Evolutionary conservation across 1,139 yeast genomes (phyloP).

Genomic region (Pichia sorboxylosa): DNA sequence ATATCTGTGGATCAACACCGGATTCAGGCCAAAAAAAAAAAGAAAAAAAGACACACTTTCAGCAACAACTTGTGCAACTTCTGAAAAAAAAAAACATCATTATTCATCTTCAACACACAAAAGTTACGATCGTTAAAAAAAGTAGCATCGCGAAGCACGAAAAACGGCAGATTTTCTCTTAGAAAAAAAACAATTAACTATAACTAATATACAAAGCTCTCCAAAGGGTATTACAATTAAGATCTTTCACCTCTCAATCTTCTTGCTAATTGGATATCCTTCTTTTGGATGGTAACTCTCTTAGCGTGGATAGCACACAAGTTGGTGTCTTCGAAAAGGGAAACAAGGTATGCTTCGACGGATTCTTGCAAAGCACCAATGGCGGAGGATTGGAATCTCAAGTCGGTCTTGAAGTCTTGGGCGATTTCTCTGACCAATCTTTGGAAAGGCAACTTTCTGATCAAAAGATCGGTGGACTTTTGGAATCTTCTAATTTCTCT

Average conservation of each 20-base stretch:
- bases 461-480: slow-evolving; percentile 91
- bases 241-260: slow-evolving; percentile 98
- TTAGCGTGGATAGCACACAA: slow-evolving; percentile 98
- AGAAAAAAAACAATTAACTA: too few relatives aligned
- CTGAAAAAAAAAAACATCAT: neutral
- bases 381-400: slow-evolving; percentile 97
- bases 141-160: too few relatives aligned
- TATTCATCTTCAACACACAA: too few relatives aligned
- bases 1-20: slow-evolving; percentile 21
- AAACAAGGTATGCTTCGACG: slow-evolving; percentile 88
- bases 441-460: slow-evolving; percentile 98
- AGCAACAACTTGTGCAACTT: neutral
- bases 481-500: slow-evolving; percentile 99
- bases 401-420: slow-evolving; percentile 95
- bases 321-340: slow-evolving; percentile 69
- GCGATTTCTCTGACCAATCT: slow-evolving; percentile 97
- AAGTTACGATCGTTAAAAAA: too few relatives aligned
- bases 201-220: slow-evolving; percentile 13
- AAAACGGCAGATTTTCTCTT: too few relatives aligned
- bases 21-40: neutral
- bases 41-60: too few relatives aligned
- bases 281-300: slow-evolving; percentile 99
- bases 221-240: slow-evolving; percentile 24
- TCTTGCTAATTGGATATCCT: slow-evolving; percentile 97
- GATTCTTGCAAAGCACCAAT: slow-evolving; percentile 99